Base-by-base conservation (phyloP, 1,139 yeast species). In the Tardiomyces digboiensis region DNA sequence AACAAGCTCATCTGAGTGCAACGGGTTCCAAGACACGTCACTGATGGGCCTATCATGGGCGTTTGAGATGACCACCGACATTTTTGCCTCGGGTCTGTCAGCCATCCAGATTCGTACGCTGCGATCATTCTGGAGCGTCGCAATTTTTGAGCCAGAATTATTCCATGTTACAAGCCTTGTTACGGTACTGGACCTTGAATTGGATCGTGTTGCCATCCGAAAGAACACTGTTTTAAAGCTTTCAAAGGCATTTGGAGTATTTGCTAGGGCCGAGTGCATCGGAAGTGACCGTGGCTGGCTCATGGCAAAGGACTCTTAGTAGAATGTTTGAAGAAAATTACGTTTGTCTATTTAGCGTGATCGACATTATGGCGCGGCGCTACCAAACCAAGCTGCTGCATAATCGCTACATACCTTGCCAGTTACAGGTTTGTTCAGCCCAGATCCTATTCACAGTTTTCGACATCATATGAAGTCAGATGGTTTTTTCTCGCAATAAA, bases 21-120 rank as follows among this genome's bases (percentile, higher is more conserved):
- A 57, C 0, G 88, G 84, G 46, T 78, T 71, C 88, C 91, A 84
- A 1, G 76, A 59, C 2, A 83, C 52, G 14, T 72, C 58, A 40
- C 73, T 75, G 1, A 78, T 75, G 2, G 76, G 63, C 46, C 66
- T 66, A 1, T 62, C 65, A 48, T 75, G 80, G 1, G 50, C 51
- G 18, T 46, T 48, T 38, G 48, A 42, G n/a, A n/a, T n/a, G 12
- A 53, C 49, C 29, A 54, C 60, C 12, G 49, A 45, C n/a, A n/a
- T n/a, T n/a, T n/a, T n/a, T 8, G 54, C 21, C 20, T 52, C 44
- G 39, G 52, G 52, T 10, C 48, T 39, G 29, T 57, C 62, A 1
- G 58, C 53, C 10, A 49, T 49, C 64, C 64, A 60, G 13, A 60
- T 48, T 19, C 58, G 49, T 7, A 60, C 46, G 21, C 50, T 51